These are phyloP conservation scores for Ustilago lituana DNA, from an alignment of 1,284 basidiomycete genomes.

Conservation along the genomic window DNA sequence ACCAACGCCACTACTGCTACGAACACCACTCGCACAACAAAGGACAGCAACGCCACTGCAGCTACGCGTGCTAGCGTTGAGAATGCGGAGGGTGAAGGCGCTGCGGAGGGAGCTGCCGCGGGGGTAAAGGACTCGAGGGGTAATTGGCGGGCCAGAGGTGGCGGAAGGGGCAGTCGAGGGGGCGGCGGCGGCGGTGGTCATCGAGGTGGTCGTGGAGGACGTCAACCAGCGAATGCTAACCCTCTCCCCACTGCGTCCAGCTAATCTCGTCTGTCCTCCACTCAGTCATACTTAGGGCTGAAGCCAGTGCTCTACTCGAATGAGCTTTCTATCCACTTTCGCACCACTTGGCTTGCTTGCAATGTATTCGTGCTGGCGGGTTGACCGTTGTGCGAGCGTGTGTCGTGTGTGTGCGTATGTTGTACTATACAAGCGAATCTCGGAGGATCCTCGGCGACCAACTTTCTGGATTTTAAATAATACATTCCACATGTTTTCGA, in stretches of 20 bases:
- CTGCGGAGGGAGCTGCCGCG: background rate
- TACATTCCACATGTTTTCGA: background rate
- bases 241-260: background rate
- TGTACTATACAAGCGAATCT: background rate
- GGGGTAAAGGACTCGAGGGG: background rate
- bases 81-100: background rate
- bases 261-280: no score
- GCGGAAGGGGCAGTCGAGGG: slow-evolving; percentile 5
- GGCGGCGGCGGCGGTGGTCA: slow-evolving; percentile 11
- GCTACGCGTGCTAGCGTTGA: background rate
- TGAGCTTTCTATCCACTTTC: no score
- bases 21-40: background rate
- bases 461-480: no score
- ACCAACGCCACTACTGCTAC: slow-evolving; percentile 9
- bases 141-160: slow-evolving; percentile 11
- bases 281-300: no score
- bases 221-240: background rate
- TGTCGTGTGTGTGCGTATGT: no score
- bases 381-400: no score
- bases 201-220: slow-evolving; percentile 1
- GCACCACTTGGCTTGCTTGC: no score
- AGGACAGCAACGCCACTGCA: slow-evolving; percentile 1
- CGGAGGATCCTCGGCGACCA: slow-evolving; percentile 12
- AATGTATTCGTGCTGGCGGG: no score
- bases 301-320: no score